Evolutionary conservation across 2,329 filamentous ascomycete genomes (phyloP).

Genomic region (Phyllosticta citribraziliensis): DNA sequence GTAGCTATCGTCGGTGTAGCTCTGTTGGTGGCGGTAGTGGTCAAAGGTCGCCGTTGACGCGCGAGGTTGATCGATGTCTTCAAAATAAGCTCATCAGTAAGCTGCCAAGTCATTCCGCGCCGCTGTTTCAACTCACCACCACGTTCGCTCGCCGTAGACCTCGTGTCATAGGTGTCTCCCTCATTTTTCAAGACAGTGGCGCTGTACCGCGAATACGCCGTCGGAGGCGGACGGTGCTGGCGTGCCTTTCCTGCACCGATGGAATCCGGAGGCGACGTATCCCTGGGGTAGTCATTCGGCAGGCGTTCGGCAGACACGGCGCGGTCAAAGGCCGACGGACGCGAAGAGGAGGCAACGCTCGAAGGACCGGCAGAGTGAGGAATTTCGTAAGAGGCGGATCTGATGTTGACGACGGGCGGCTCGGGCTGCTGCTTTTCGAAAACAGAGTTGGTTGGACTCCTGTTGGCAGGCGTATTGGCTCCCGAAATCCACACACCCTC

Average conservation of each 20-base stretch:
- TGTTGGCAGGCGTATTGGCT: conserved; percentile 32
- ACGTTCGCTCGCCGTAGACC: not conserved
- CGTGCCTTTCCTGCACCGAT: conserved; percentile 9
- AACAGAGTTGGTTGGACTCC: conserved; percentile 19
- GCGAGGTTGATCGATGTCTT: not conserved
- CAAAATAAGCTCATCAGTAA: not conserved
- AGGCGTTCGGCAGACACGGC: conserved; percentile 28
- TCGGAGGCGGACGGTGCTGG: conserved; percentile 23
- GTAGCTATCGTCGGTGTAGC: not conserved
- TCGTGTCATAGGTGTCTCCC: not conserved
- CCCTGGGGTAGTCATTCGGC: conserved; percentile 15
- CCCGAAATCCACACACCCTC: conserved; percentile 61
- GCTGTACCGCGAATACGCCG: conserved; percentile 28
- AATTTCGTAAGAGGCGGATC: not conserved
- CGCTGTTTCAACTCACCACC: not conserved
- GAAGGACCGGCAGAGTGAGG: conserved; percentile 21
- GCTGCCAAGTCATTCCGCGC: not conserved
- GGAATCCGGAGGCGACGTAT: not conserved
- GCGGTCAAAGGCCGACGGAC: conserved; percentile 26
- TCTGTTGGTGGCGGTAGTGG: not conserved
- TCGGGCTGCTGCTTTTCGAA: not conserved
- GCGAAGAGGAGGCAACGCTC: conserved; percentile 26
- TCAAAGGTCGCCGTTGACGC: not conserved
- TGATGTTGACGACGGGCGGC: not conserved
- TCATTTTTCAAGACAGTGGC: conserved; percentile 18